Conservation (phyloP, 164 flowering plant species). For the Akebia trifoliata region DNA sequence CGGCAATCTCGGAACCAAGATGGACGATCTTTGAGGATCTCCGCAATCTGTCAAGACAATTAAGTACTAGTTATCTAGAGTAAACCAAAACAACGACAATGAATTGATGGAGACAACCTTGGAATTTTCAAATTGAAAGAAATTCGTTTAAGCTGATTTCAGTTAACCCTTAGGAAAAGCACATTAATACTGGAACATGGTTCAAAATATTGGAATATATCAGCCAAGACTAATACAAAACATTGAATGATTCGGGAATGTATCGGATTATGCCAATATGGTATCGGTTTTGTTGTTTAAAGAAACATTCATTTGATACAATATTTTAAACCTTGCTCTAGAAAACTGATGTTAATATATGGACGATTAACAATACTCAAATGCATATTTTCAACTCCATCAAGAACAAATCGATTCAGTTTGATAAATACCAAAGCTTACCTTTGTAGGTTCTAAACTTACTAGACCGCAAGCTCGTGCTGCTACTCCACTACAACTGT, state of each 20-base stretch:
- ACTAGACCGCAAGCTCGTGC: conserved; percentile 88
- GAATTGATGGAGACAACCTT: not conserved
- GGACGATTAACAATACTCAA: not conserved
- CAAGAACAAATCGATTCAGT: not conserved
- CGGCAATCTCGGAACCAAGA: conserved; percentile 98
- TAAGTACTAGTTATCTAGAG: not conserved
- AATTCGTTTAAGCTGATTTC: too few relatives aligned
- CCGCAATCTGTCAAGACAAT: conserved; percentile 84
- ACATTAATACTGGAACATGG: too few relatives aligned
- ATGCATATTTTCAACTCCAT: not conserved
- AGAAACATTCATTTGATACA: too few relatives aligned
- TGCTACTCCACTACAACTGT: conserved; percentile 78
- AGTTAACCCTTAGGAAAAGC: too few relatives aligned
- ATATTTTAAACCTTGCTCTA: too few relatives aligned
- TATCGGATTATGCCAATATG: too few relatives aligned
- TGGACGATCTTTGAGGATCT: conserved; percentile 94
- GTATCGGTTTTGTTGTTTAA: too few relatives aligned
- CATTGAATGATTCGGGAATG: too few relatives aligned
- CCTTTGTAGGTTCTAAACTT: conserved; percentile 73
- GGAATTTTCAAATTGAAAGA: not conserved
- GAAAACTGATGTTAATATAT: not conserved
- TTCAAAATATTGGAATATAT: too few relatives aligned
- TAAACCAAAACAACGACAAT: not conserved
- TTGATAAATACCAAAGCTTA: conserved; percentile 15
- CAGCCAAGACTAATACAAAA: too few relatives aligned